These are phyloP conservation scores for Eucalyptus dawsonii DNA, from an alignment of 345 rosid genomes.

Conservation along the genomic window DNA sequence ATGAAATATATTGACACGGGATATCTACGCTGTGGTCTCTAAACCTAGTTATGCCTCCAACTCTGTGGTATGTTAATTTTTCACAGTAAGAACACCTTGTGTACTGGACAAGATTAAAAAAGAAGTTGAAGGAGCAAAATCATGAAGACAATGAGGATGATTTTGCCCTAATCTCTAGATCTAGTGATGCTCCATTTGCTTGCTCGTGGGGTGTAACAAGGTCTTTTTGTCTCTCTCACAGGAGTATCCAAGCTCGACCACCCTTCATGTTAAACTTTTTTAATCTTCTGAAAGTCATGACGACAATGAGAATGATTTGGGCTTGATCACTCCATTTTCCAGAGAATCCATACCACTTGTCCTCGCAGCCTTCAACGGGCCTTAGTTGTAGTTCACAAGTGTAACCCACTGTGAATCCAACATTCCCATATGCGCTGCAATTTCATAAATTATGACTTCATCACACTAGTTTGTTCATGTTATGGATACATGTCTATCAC, in stretches of 20 bases:
- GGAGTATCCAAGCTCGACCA: conserved; percentile 23
- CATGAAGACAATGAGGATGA: background rate
- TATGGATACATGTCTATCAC: background rate
- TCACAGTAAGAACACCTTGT: background rate
- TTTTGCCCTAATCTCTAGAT: background rate
- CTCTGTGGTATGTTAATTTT: background rate
- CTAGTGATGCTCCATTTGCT: background rate
- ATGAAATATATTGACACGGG: background rate
- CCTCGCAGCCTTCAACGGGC: background rate
- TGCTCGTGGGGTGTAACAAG: background rate
- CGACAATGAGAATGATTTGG: conserved; percentile 10
- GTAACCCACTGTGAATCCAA: conserved; percentile 23
- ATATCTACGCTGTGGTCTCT: background rate
- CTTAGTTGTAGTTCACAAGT: conserved; percentile 10
- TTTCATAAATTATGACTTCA: background rate
- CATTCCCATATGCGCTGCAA: conserved; percentile 25
- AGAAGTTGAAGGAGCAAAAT: background rate
- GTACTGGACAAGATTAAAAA: background rate
- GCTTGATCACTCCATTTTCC: conserved; percentile 31
- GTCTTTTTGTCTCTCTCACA: background rate
- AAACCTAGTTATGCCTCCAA: background rate
- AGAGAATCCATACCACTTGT: conserved; percentile 14
- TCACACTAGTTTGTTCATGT: background rate
- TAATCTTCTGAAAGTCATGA: conserved; percentile 29
- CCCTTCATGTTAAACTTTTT: conserved; percentile 28